These are phyloP conservation scores for Cordyceps tenuipes DNA, from an alignment of 2,329 filamentous ascomycete genomes.

Conservation along the genomic window DNA sequence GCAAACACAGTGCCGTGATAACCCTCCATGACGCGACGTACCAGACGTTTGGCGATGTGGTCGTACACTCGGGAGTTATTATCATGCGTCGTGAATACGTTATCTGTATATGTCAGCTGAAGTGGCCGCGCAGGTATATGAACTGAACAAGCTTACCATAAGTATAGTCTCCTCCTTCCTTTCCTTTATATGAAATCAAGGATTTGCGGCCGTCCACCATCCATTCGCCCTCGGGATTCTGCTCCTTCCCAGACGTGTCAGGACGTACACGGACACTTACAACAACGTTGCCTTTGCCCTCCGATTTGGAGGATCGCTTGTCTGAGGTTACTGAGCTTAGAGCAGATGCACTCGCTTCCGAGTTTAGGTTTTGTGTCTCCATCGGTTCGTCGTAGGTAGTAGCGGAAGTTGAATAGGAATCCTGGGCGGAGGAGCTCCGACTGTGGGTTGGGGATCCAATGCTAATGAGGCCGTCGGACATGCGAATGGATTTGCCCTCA, in stretches of 20 bases:
- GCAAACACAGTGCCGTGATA: constrained; percentile 98
- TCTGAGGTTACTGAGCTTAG: constrained; percentile 25
- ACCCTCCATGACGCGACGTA: constrained; percentile 96
- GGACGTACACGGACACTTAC: constrained; percentile 92
- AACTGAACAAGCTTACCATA: constrained; percentile 57
- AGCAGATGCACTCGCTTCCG: constrained; percentile 19
- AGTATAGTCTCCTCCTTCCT: constrained; percentile 84
- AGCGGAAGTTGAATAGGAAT: constrained; percentile 82
- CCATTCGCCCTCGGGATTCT: constrained; percentile 72
- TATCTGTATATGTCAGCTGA: constrained; percentile 52
- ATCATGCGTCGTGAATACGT: constrained; percentile 90
- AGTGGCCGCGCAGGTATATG: not conserved
- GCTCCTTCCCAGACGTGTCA: constrained; percentile 58
- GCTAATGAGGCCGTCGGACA: constrained; percentile 68
- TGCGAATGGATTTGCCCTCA: constrained; percentile 65
- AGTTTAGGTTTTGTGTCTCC: constrained; percentile 37
- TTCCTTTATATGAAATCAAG: constrained; percentile 74
- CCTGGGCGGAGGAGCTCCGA: constrained; percentile 83
- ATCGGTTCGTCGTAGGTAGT: constrained; percentile 78
- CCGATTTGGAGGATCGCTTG: constrained; percentile 47
- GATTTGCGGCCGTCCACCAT: constrained; percentile 78
- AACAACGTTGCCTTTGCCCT: constrained; percentile 87
- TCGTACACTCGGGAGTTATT: constrained; percentile 95
- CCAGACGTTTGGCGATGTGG: constrained; percentile 83
- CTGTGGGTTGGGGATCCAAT: constrained; percentile 79